Conservation (phyloP, 768 basidiomycete species). For the Collybiopsis confluens region DNA sequence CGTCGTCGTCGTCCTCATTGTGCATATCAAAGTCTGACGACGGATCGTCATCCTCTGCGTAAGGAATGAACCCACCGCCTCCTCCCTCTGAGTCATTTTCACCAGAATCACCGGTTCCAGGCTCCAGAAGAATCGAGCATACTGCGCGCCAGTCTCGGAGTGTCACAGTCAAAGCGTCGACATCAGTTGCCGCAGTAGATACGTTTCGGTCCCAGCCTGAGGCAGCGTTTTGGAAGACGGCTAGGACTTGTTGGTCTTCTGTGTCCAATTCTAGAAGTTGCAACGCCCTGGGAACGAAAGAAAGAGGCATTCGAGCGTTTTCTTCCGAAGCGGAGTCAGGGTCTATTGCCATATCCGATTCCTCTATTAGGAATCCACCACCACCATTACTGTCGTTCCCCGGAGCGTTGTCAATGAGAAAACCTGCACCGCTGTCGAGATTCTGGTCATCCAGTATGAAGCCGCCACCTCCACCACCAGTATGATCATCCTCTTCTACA, state of each 20-base stretch:
- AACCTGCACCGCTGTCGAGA: not conserved
- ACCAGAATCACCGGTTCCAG: constrained; percentile 17
- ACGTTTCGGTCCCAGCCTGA: constrained; percentile 70
- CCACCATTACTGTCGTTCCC: constrained; percentile 6
- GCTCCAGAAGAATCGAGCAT: constrained; percentile 68
- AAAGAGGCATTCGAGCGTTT: constrained; percentile 43
- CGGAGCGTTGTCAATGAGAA: not conserved
- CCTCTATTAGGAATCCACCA: constrained; percentile 27
- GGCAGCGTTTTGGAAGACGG: constrained; percentile 72
- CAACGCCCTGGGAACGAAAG: constrained; percentile 58
- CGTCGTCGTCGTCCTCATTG: constrained; percentile 11
- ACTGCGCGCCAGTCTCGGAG: constrained; percentile 77
- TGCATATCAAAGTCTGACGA: not conserved
- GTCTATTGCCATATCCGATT: not conserved
- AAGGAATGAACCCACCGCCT: not conserved
- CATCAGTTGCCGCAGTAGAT: constrained; percentile 12
- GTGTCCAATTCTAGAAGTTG: constrained; percentile 59
- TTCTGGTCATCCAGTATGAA: constrained; percentile 25
- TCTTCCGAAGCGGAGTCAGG: constrained; percentile 10
- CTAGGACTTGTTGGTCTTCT: constrained; percentile 69
- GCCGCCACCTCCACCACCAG: constrained; percentile 20
- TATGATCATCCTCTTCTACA: constrained; percentile 5
- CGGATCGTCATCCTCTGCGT: not conserved
- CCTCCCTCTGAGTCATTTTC: no score
- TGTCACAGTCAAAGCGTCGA: constrained; percentile 37